A percentile compares a stretch with the other conserved stretches of the same genome.
phyloP scores from a whole-genome alignment of 345 rosid species.

The Eucalyptus dawsonii region DNA sequence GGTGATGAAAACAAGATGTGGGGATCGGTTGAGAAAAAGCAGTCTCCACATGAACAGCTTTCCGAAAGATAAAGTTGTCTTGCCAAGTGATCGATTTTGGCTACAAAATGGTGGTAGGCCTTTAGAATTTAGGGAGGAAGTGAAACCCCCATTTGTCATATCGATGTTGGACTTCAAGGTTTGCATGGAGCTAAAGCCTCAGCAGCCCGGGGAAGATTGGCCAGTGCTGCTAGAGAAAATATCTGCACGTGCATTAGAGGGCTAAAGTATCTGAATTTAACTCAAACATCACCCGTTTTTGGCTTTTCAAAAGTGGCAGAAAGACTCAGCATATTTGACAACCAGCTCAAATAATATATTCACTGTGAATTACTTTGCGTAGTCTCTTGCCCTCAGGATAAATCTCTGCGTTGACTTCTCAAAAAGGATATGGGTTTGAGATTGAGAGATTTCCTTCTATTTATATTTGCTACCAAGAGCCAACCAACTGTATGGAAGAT shows the following conservation, averaged over 20 bases:
- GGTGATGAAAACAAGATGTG: constrained; percentile 6
- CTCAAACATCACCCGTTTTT: background rate
- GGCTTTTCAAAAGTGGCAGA: background rate
- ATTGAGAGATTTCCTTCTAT: background rate
- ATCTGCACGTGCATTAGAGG: background rate
- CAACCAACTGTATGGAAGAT: constrained; percentile 3
- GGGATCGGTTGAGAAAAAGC: background rate
- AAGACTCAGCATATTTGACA: background rate
- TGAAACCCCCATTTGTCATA: background rate
- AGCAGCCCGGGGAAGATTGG: constrained; percentile 40
- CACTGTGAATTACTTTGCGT: background rate
- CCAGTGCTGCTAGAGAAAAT: constrained; percentile 37
- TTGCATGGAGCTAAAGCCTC: constrained; percentile 35
- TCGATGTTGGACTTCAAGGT: constrained; percentile 15
- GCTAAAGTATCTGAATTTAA: background rate
- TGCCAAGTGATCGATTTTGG: constrained; percentile 7
- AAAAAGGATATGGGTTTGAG: background rate
- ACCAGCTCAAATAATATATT: background rate
- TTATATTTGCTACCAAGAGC: constrained; percentile 1
- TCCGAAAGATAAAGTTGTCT: background rate
- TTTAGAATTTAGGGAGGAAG: background rate
- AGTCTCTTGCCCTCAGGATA: background rate
- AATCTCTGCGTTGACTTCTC: background rate
- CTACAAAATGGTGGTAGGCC: background rate
- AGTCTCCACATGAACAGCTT: background rate